Evolutionary conservation across 2,329 filamentous ascomycete species (phyloP).

Genomic region (Bipolaris zeicola): DNA sequence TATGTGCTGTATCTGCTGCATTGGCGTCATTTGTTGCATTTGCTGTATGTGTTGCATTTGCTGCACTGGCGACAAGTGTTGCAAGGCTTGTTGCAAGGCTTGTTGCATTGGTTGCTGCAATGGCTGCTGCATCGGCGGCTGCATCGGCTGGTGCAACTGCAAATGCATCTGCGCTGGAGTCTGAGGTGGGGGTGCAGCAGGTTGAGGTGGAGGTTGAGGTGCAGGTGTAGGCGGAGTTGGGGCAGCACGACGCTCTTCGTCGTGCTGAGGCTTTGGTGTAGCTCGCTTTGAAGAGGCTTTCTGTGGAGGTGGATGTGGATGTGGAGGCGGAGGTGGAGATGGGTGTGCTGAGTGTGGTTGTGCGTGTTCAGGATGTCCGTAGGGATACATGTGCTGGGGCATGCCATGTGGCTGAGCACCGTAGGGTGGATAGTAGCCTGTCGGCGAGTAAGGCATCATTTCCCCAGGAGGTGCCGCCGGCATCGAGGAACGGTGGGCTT

Average conservation of each 20-base stretch:
- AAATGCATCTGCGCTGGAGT: slow-evolving; percentile 13
- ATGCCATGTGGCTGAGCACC: slow-evolving; percentile 36
- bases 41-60: slow-evolving; percentile 1
- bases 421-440: slow-evolving; percentile 39
- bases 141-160: slow-evolving; percentile 11
- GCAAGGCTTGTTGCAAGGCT: slow-evolving; percentile 5
- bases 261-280: slow-evolving; percentile 36
- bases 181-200: slow-evolving; percentile 21
- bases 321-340: slow-evolving; percentile 33
- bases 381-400: slow-evolving; percentile 35
- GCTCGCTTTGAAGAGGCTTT: slow-evolving; percentile 33
- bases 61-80: slow-evolving; percentile 6
- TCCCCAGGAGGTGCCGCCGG: slow-evolving; percentile 33
- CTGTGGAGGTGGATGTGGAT: slow-evolving; percentile 34
- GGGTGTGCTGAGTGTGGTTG: slow-evolving; percentile 9
- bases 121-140: slow-evolving; percentile 8
- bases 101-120: slow-evolving; percentile 13
- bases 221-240: slow-evolving; percentile 26
- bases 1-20: slow-evolving; percentile 13
- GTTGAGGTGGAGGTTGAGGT: slow-evolving; percentile 25
- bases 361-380: slow-evolving; percentile 21
- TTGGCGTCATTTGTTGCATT: neutral
- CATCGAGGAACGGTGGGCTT: slow-evolving; percentile 45
- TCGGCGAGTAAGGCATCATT: slow-evolving; percentile 44
- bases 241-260: slow-evolving; percentile 27